Base-by-base conservation (phyloP, 306 rosid genomes). In the Quillaja saponaria region DNA sequence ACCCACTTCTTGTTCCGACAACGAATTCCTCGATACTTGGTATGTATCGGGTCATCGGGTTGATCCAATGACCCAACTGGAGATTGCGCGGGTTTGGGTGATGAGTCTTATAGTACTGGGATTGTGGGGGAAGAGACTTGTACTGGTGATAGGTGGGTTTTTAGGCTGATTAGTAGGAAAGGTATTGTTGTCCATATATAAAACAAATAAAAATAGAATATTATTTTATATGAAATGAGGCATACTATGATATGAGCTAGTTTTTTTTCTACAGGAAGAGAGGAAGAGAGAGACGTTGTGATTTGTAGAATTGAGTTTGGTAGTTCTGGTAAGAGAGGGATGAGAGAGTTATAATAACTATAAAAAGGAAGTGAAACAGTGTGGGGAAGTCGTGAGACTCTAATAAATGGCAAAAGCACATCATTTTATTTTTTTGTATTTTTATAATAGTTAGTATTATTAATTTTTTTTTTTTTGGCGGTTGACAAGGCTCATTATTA, bases 1-100 rank as follows among this genome's bases (percentile, higher is more conserved):
- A 89, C 99, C 99, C 99, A 92, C 48, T 92, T 92, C 3, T 96
- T 89, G 25, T 91, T 80, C 66, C 99, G 80, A 61, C 64, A 37
- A 4, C 99, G 80, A 16, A 89, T 80, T 0, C 99, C 99, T 3
- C 94, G 44, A 75, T 73, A 92, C 0, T 71, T 5, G 5, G 76
- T 42, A 50, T 80, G 91, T 18, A 80, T 6, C 18, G 77, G 18
- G 1, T 57, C 48, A 5, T 20, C 62, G 1, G 25, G 65, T 19
- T 35, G 69, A 9, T 28, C 34, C 51, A 74, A 16, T 0, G 74
- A 14, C n/a, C n/a, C n/a, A n/a, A n/a, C n/a, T n/a, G n/a, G 74
- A 1, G 88, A 78, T 0, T 3, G 75, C 15, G 33, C 58, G 3
- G 21, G 76, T 7, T 58, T 46, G 0, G 77, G 61, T 2, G 69